A percentile compares a stretch with the other conserved stretches of the same genome.
Evolutionary conservation across 2,329 filamentous ascomycete genomes (phyloP).

Genomic region (Scedosporium minutisporum): DNA sequence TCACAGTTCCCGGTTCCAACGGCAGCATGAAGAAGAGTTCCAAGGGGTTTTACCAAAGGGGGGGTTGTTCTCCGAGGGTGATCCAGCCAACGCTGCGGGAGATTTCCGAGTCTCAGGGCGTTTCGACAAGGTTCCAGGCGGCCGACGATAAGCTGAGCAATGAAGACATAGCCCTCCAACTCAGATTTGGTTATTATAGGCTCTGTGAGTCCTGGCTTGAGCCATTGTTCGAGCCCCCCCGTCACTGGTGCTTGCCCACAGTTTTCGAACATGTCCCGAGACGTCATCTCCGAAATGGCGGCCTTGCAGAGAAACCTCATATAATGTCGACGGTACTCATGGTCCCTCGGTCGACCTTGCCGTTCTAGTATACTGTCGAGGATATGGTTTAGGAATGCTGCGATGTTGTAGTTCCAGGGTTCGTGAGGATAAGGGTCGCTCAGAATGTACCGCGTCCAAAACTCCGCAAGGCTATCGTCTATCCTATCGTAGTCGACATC

Average conservation of each 20-base stretch:
- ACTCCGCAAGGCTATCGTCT: background rate
- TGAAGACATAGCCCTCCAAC: background rate
- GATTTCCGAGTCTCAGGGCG: background rate
- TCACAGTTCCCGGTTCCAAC: background rate
- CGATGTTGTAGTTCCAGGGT: background rate
- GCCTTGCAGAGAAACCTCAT: background rate
- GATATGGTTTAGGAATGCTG: background rate
- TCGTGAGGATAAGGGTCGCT: background rate
- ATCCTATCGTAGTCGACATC: background rate
- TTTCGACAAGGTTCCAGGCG: background rate
- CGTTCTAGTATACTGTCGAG: background rate
- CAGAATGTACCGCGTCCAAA: background rate
- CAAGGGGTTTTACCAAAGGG: background rate
- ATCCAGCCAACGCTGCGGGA: background rate
- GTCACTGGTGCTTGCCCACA: background rate
- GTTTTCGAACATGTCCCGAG: background rate
- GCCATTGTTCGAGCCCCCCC: background rate
- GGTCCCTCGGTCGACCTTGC: background rate
- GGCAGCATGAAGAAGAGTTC: background rate
- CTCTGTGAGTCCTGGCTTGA: background rate
- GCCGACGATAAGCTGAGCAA: background rate
- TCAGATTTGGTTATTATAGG: background rate
- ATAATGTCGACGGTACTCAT: background rate
- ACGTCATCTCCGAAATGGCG: background rate
- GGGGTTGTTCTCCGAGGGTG: background rate